These are phyloP conservation scores for Colletotrichum limetticola DNA, from an alignment of 2,329 filamentous ascomycete species.

Conservation along the genomic window DNA sequence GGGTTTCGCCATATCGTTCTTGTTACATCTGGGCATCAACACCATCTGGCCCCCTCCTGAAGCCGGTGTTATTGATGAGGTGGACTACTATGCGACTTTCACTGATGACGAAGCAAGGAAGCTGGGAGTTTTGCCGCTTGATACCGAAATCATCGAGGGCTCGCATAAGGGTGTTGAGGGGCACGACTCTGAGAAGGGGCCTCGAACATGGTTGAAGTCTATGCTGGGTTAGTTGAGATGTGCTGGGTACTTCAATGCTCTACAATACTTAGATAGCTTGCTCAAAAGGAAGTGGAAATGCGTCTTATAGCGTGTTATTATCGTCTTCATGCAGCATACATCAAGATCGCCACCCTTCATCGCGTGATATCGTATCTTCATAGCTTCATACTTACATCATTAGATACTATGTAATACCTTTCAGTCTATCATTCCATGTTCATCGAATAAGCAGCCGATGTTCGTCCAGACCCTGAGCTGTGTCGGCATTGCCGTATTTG, in stretches of 20 bases:
- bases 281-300: too few species aligned
- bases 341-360: too few species aligned
- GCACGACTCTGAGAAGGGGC: not conserved
- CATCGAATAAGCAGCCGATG: too few species aligned
- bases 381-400: too few species aligned
- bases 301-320: too few species aligned
- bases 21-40: slow-evolving; percentile 25
- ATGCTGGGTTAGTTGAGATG: not conserved
- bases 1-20: slow-evolving; percentile 26
- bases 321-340: too few species aligned
- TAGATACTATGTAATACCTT: too few species aligned
- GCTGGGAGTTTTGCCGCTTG: not conserved
- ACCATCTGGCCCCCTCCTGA: slow-evolving; percentile 27
- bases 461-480: too few species aligned
- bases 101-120: slow-evolving; percentile 26
- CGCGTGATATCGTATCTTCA: too few species aligned
- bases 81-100: slow-evolving; percentile 32
- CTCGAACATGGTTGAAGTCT: slow-evolving; percentile 3
- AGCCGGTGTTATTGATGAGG: not conserved
- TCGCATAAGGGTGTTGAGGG: not conserved
- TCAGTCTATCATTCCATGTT: too few species aligned
- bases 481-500: too few species aligned
- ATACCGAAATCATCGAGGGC: slow-evolving; percentile 11
- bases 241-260: not conserved
- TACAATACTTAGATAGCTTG: too few species aligned